Conservation (phyloP, 441 rosid genomes). For the Gossypium davidsonii region DNA sequence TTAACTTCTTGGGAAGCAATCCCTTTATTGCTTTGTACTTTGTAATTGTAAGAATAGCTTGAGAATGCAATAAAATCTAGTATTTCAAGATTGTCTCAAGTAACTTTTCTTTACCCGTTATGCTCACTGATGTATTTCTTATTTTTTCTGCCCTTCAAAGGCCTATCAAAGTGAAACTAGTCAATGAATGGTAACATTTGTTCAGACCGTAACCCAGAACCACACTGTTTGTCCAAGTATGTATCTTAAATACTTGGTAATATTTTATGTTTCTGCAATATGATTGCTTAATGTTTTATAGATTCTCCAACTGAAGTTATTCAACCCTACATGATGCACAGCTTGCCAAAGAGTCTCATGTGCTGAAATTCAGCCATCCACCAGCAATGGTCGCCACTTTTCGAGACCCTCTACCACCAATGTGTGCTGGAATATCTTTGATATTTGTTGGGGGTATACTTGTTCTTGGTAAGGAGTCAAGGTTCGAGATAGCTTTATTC, state of each 20-base stretch:
- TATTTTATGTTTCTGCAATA: too few species aligned
- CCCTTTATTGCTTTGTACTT: constrained; percentile 23
- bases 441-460: background rate
- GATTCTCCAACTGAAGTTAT: background rate
- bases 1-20: constrained; percentile 26
- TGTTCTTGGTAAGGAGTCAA: background rate
- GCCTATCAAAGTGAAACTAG: too few species aligned
- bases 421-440: background rate
- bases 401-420: background rate
- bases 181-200: too few species aligned
- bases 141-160: background rate
- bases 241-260: too few species aligned
- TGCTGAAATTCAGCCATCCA: background rate
- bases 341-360: background rate
- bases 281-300: too few species aligned
- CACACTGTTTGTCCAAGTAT: too few species aligned
- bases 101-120: background rate
- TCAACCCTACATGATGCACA: background rate
- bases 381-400: background rate
- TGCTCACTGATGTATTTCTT: background rate
- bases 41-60: constrained; percentile 20
- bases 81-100: background rate
- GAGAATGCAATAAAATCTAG: constrained; percentile 5
- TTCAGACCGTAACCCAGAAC: too few species aligned
- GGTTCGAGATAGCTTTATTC: too few species aligned